Percentiles rank a stretch among this genome's conserved stretches.
These are phyloP conservation scores for Daldinia decipiens DNA, from an alignment of 495 filamentous ascomycete genomes.

Conservation along the genomic window DNA sequence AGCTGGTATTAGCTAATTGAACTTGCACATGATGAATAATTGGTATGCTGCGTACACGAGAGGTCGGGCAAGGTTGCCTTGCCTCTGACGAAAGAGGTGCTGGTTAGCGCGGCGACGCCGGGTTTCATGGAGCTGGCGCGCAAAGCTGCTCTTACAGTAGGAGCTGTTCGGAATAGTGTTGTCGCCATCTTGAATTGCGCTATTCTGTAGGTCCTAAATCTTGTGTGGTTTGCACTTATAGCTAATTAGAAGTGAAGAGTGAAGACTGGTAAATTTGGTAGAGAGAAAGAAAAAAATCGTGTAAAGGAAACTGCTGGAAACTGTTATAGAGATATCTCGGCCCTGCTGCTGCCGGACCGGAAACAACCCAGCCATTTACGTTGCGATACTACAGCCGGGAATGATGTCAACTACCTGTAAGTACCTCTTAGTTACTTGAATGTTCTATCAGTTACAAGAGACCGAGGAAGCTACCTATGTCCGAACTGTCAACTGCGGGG, in stretches of 20 bases:
- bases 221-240: neutral
- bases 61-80: constrained; percentile 96
- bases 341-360: constrained; percentile 3
- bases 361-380: constrained; percentile 16
- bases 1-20: constrained; percentile 11
- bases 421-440: neutral
- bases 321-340: constrained; percentile 3
- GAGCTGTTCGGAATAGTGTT: constrained; percentile 62
- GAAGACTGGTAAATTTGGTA: neutral
- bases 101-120: constrained; percentile 66
- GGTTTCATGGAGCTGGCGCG: constrained; percentile 54
- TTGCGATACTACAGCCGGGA: constrained; percentile 7
- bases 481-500: constrained; percentile 25
- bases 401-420: constrained; percentile 41
- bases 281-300: neutral
- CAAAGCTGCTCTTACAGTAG: constrained; percentile 58
- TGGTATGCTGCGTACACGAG: constrained; percentile 70
- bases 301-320: neutral
- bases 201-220: too few species aligned
- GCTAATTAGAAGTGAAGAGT: neutral
- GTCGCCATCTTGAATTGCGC: constrained; percentile 57
- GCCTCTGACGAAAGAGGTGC: constrained; percentile 78
- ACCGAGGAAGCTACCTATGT: constrained; percentile 23
- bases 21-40: neutral
- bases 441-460: neutral